Evolutionary conservation across 768 basidiomycete genomes (phyloP), one percentile per base, ranked within the genome.

Genomic region (Xanthoconium stramineum): DNA sequence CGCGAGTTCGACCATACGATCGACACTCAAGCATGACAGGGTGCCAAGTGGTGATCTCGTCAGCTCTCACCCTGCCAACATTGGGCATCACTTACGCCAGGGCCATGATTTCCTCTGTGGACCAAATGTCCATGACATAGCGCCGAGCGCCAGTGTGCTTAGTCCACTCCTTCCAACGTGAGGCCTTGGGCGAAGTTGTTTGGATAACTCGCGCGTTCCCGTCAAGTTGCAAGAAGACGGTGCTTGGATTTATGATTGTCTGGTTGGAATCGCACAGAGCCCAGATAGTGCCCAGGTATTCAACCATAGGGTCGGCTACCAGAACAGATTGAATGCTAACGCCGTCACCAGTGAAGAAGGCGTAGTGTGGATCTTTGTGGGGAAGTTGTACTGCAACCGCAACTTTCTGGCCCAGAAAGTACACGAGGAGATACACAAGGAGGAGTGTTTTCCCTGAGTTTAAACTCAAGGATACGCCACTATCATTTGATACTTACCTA

Each of bases 91-190:
- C 24, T 24, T 24, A 56, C 50, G 29, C 29, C 5, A 48, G 55
- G 1, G 44, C 7, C 15, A 0, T 10, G 9, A 56, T 17, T n/a
- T 56, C 58, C 3, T 48, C 1, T 15, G 42, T n/a, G 2, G 33
- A 32, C 53, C 53, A 58, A 19, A 58, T 19, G 17, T 54, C 32
- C 57, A 54, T 57, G 1, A 53, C 28, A 5, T 44, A 53, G 19
- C 33, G 13, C 5, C 4, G 0, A 2, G 47, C 39, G 0, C 32
- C 29, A 14, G 3, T 3, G 4, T 47, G 32, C 15, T 50, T 46
- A 17, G 15, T 39, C 38, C 38, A 39, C n/a, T 39, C 38, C 38
- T 39, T 39, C 38, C n/a, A 39, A n/a, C 17, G 33, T 1, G 10
- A 2, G 3, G 9, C 7, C 15, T 44, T 8, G 6, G 47, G 57